Evolutionary conservation across 1,284 basidiomycete genomes (phyloP).

Genomic region (Phellopilus nigrolimitatus): DNA sequence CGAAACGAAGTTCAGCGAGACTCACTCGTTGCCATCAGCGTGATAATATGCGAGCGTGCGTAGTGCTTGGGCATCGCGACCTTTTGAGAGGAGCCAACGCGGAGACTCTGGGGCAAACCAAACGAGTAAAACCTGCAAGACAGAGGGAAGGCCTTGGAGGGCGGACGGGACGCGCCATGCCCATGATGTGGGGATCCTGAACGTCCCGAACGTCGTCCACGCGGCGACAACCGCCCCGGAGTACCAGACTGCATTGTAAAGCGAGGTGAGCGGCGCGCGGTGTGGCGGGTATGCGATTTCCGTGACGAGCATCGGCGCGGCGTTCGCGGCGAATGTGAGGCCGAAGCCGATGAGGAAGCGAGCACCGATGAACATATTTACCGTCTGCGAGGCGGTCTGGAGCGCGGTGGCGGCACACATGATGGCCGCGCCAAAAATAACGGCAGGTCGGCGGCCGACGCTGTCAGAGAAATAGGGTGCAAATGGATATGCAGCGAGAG

Average conservation of each 20-base stretch:
- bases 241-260: slow-evolving; percentile 80
- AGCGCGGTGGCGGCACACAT: slow-evolving; percentile 64
- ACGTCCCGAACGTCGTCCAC: slow-evolving; percentile 71
- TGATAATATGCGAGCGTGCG: slow-evolving; percentile 67
- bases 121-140: slow-evolving; percentile 55
- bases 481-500: slow-evolving; percentile 60
- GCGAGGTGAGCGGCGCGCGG: slow-evolving; percentile 64
- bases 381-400: slow-evolving; percentile 62
- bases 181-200: slow-evolving; percentile 62
- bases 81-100: slow-evolving; percentile 64
- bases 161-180: slow-evolving; percentile 71
- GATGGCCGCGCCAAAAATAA: slow-evolving; percentile 57
- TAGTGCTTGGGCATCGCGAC: slow-evolving; percentile 55
- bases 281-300: slow-evolving; percentile 75
- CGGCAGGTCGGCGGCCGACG: slow-evolving; percentile 56
- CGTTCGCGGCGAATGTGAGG: slow-evolving; percentile 64
- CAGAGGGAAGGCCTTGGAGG: slow-evolving; percentile 58
- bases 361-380: slow-evolving; percentile 78
- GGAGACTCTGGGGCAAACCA: slow-evolving; percentile 66
- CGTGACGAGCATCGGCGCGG: slow-evolving; percentile 69
- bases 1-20: slow-evolving; percentile 28
- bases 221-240: slow-evolving; percentile 70
- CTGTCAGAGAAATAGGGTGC: slow-evolving; percentile 69
- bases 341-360: slow-evolving; percentile 79
- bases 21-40: slow-evolving; percentile 55